Conservation (phyloP, 176 grass and related monocot species). For the Ensete ventricosum region DNA sequence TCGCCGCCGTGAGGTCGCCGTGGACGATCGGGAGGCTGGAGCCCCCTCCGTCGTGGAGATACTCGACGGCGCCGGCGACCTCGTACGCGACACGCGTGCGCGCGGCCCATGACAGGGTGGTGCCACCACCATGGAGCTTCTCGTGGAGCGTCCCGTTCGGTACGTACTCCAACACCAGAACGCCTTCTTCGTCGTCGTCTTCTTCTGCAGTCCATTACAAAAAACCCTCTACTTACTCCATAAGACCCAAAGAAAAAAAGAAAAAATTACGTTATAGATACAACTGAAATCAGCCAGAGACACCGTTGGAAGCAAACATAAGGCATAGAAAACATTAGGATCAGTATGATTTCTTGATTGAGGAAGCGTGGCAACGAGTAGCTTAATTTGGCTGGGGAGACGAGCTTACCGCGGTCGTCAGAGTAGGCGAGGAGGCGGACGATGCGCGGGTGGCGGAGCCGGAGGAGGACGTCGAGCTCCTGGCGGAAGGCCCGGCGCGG, state of each 20-base stretch:
- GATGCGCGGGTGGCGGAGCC: constrained; percentile 49
- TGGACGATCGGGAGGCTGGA: constrained; percentile 43
- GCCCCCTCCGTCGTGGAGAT: constrained; percentile 43
- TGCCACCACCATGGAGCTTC: constrained; percentile 30
- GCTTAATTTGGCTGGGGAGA: neutral
- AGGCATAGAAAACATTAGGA: too few relatives aligned
- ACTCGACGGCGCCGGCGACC: constrained; percentile 53
- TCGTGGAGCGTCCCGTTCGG: constrained; percentile 53
- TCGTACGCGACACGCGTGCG: constrained; percentile 61
- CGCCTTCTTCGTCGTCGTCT: constrained; percentile 43
- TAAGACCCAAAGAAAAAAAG: too few relatives aligned
- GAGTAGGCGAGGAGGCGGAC: constrained; percentile 64
- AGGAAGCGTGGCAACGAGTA: too few relatives aligned
- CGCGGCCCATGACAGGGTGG: constrained; percentile 37
- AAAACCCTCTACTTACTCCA: neutral
- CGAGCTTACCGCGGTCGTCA: constrained; percentile 53
- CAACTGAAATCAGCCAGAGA: too few relatives aligned
- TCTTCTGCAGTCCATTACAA: constrained; percentile 25
- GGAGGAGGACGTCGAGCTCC: constrained; percentile 75
- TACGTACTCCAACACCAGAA: constrained; percentile 66
- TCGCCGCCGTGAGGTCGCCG: constrained; percentile 73
- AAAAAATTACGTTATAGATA: too few relatives aligned
- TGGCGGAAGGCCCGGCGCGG: constrained; percentile 48
- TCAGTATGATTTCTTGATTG: too few relatives aligned
- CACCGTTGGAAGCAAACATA: too few relatives aligned